phyloP scores from a whole-genome alignment of 2,329 filamentous ascomycete species.

The Penicillium paneum region DNA sequence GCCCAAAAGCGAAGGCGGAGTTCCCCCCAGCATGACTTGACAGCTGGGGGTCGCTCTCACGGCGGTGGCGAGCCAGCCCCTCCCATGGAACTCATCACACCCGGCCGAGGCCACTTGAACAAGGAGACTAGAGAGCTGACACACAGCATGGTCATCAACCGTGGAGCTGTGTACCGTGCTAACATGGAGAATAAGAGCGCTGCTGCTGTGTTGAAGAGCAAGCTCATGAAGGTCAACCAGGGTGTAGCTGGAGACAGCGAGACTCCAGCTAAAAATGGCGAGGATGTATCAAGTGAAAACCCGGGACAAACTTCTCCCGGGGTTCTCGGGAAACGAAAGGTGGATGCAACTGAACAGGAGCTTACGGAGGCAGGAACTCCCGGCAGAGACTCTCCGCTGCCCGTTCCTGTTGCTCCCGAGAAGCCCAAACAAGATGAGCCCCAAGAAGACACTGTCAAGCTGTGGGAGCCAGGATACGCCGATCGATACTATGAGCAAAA shows the following conservation, averaged over 20 bases:
- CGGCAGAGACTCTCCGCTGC: conserved; percentile 56
- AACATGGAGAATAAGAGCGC: conserved; percentile 91
- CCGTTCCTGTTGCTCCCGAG: conserved; percentile 48
- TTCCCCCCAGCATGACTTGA: conserved; percentile 43
- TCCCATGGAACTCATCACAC: conserved; percentile 58
- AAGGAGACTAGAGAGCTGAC: conserved; percentile 64
- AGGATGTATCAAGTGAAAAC: conserved; percentile 26
- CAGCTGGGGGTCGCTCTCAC: conserved; percentile 24
- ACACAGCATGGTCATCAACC: conserved; percentile 84
- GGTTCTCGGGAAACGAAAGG: conserved; percentile 59
- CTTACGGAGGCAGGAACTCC: conserved; percentile 55
- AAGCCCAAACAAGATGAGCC: conserved; percentile 57
- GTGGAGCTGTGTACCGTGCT: conserved; percentile 62
- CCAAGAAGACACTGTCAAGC: conserved; percentile 73
- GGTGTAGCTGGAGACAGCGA: conserved; percentile 18
- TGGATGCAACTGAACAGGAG: conserved; percentile 63
- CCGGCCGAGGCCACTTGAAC: conserved; percentile 53
- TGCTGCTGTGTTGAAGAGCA: conserved; percentile 79
- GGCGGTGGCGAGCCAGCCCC: conserved; percentile 34
- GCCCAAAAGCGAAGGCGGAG: conserved; percentile 44
- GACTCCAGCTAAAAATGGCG: conserved; percentile 27
- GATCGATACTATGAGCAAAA: conserved; percentile 98
- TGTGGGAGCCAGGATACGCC: conserved; percentile 95
- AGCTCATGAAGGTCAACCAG: conserved; percentile 56
- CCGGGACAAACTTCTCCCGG: conserved; percentile 32